Evolutionary conservation across 1,284 basidiomycete species (phyloP), one percentile per base, ranked within the genome.

Genomic region (Ceratobasidium sp.): DNA sequence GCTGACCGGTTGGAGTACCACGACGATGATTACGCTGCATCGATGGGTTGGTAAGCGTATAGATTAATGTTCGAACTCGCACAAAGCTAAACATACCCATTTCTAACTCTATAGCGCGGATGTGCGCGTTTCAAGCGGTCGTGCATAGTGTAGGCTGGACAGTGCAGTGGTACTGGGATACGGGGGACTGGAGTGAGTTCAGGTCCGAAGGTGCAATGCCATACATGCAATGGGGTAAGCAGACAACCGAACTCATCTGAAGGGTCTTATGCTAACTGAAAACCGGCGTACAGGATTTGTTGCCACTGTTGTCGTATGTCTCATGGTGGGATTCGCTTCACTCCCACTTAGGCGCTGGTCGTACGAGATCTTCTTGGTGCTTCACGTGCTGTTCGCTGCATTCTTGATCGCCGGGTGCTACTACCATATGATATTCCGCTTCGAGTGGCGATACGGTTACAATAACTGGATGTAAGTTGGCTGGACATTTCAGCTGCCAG

Each of bases 201-300:
- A 67, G 49, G 63, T 39, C 51, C 13, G 73, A 66, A 15, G 71
- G 63, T 9, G 55, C 51, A 1, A 44, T 76, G 73, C 61, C 73
- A 18, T 73, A 73, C 40, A 73, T 76, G 63, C 73, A 63, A 28
- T 76, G 73, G 73, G 73, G 73, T 76, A 40, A 28, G 73, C 51
- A 18, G 26, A 20, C 15, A 63, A 33, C n/a, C 40, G 15, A 51
- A 63, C 15, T 20, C 12, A 28, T 39, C 18, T 39, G 10, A 33
- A 33, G 33, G 33, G 33, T 44, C n/a, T 42, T 15, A 9, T 23
- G 15, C 40, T 42, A 15, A 42, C 51, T 7, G 9, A 3, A 3
- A 28, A 12, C n/a, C n/a, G 9, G 7, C 18, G 20, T 20, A 7
- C 4, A 76, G 73, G 73, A 9, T 66, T 76, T n/a, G 51, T 64